These are phyloP conservation scores for Bullera alba DNA, from an alignment of 768 basidiomycete species.

Conservation along the genomic window DNA sequence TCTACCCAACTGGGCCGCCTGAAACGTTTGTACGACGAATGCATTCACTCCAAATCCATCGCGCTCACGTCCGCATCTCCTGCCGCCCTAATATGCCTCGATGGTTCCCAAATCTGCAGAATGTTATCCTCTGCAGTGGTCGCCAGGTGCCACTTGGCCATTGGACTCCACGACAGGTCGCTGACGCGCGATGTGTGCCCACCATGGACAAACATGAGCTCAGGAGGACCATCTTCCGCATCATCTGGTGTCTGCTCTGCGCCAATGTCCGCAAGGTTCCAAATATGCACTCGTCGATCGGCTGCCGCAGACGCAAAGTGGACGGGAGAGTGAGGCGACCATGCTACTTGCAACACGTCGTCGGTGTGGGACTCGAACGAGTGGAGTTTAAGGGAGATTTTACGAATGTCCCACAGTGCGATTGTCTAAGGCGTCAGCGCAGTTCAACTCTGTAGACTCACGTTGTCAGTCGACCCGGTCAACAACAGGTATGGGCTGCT, in stretches of 20 bases:
- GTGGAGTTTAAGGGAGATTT: slow-evolving; percentile 64
- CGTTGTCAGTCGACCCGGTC: slow-evolving; percentile 92
- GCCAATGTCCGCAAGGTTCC: slow-evolving; percentile 88
- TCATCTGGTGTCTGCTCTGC: slow-evolving; percentile 96
- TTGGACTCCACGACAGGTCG: slow-evolving; percentile 85
- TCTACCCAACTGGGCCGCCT: slow-evolving; percentile 37
- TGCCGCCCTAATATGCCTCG: slow-evolving; percentile 86
- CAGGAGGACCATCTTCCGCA: slow-evolving; percentile 95
- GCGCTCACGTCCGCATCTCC: slow-evolving; percentile 78
- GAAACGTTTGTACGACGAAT: no score
- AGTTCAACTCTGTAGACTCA: slow-evolving; percentile 41
- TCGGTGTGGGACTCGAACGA: slow-evolving; percentile 88
- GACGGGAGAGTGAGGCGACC: slow-evolving; percentile 89
- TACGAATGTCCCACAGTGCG: slow-evolving; percentile 77
- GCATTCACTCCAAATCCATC: slow-evolving; percentile 68
- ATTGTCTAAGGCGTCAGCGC: slow-evolving; percentile 60
- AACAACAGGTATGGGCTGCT: slow-evolving; percentile 68
- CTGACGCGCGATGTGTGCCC: slow-evolving; percentile 66
- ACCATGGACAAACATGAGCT: slow-evolving; percentile 91
- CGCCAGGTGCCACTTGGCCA: slow-evolving; percentile 74
- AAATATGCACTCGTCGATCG: slow-evolving; percentile 86
- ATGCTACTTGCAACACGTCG: slow-evolving; percentile 85
- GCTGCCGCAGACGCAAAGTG: slow-evolving; percentile 92
- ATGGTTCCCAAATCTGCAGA: slow-evolving; percentile 95
- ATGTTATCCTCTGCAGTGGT: slow-evolving; percentile 96